Evolutionary conservation across 2,329 filamentous ascomycete species (phyloP).

Genomic region (Trematosphaeria pertusa): DNA sequence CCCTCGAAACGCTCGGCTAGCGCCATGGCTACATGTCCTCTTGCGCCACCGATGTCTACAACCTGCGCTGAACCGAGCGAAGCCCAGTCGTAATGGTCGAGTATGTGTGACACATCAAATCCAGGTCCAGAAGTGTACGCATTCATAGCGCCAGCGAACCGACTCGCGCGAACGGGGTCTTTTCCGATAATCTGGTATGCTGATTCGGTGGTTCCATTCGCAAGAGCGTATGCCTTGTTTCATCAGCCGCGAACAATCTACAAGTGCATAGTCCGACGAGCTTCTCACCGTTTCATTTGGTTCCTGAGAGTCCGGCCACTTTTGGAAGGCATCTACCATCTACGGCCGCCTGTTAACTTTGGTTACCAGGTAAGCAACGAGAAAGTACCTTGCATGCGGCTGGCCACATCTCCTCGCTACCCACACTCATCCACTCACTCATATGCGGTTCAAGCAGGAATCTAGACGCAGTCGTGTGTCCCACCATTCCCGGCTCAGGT

Average conservation of each 20-base stretch:
- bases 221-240: neutral
- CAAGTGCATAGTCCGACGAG: neutral
- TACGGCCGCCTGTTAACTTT: neutral
- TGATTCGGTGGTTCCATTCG: neutral
- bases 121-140: neutral
- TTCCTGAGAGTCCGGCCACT: conserved; percentile 1
- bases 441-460: neutral
- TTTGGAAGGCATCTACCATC: neutral
- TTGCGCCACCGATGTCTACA: conserved; percentile 19
- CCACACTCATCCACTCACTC: neutral
- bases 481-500: neutral
- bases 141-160: neutral
- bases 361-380: neutral
- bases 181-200: neutral
- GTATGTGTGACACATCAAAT: neutral
- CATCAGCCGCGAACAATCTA: neutral
- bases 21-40: conserved; percentile 8
- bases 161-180: neutral
- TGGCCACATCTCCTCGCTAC: neutral
- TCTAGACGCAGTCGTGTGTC: neutral
- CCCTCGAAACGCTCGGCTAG: conserved; percentile 9
- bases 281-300: neutral
- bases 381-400: neutral
- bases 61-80: conserved; percentile 1
- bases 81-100: neutral